A percentile compares a stretch with the other conserved stretches of the same genome.
Conservation (phyloP, 2,329 filamentous ascomycete genomes). For the Claviceps maximensis region DNA sequence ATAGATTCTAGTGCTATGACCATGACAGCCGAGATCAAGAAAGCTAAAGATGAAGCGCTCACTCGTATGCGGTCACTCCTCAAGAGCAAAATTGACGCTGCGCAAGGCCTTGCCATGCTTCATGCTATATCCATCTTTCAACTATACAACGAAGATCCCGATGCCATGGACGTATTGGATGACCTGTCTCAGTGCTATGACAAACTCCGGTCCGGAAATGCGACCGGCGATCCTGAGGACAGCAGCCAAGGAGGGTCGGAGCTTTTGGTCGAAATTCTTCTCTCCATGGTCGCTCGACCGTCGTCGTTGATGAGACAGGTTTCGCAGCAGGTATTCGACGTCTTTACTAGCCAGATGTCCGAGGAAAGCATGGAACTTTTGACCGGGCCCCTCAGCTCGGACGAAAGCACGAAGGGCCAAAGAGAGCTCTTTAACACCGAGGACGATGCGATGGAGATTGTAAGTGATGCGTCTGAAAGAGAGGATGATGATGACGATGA, state of each 20-base stretch:
- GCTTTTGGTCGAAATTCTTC: conserved; percentile 70
- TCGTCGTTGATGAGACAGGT: conserved; percentile 77
- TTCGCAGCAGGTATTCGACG: conserved; percentile 75
- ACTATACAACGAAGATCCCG: conserved; percentile 78
- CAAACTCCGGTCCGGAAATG: conserved; percentile 39
- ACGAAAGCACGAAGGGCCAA: conserved; percentile 73
- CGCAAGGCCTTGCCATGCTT: conserved; percentile 61
- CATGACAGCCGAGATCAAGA: conserved; percentile 42
- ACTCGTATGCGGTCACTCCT: conserved; percentile 39
- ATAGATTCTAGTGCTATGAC: conserved; percentile 37
- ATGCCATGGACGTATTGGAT: conserved; percentile 68
- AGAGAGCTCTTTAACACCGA: conserved; percentile 69
- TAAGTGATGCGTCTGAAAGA: conserved; percentile 28
- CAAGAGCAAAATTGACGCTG: conserved; percentile 26
- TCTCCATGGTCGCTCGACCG: conserved; percentile 79
- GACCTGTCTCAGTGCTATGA: conserved; percentile 69
- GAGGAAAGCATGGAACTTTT: conserved; percentile 54
- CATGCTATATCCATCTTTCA: conserved; percentile 78
- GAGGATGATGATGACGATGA: conserved; percentile 21
- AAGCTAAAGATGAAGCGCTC: conserved; percentile 38
- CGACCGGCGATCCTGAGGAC: conserved; percentile 35
- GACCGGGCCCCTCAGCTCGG: conserved; percentile 57
- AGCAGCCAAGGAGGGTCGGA: conserved; percentile 49
- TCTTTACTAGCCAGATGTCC: conserved; percentile 65
- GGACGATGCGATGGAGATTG: conserved; percentile 44